Percentiles rank a stretch among this genome's conserved stretches.
These are phyloP conservation scores for Syzygium aromaticum DNA, from an alignment of 345 rosid species.

Conservation along the genomic window DNA sequence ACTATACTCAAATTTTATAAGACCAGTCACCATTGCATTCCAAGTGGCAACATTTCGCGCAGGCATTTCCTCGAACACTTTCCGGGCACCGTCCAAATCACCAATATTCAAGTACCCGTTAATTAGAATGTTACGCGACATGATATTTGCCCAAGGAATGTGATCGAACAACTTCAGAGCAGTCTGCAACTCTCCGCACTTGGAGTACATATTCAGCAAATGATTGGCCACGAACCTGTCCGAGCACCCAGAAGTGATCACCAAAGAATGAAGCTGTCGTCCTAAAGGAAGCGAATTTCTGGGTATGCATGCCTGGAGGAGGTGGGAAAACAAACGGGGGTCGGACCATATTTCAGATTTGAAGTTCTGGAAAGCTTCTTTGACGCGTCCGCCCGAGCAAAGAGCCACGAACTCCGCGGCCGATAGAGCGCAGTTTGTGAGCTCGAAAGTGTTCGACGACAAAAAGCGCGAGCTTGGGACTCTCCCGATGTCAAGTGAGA, in stretches of 20 bases:
- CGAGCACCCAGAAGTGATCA: conserved; percentile 57
- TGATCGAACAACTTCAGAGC: conserved; percentile 33
- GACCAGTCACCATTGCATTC: conserved; percentile 70
- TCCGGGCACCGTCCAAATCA: conserved; percentile 43
- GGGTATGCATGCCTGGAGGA: conserved; percentile 46
- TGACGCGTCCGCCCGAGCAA: conserved; percentile 47
- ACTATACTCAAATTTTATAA: conserved; percentile 47
- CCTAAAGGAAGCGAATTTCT: conserved; percentile 36
- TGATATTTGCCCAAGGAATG: conserved; percentile 47
- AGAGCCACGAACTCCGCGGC: conserved; percentile 23
- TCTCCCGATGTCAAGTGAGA: not conserved
- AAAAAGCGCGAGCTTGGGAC: conserved; percentile 5
- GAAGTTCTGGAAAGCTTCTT: conserved; percentile 46
- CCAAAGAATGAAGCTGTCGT: conserved; percentile 61
- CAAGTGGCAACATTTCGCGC: conserved; percentile 49
- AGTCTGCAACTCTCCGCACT: conserved; percentile 37
- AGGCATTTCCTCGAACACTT: conserved; percentile 61
- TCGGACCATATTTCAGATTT: conserved; percentile 44
- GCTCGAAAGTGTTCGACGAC: conserved; percentile 9
- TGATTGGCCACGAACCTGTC: conserved; percentile 66
- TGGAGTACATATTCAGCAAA: conserved; percentile 63
- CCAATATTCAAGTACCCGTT: conserved; percentile 34
- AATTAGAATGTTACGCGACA: conserved; percentile 74
- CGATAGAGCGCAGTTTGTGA: not conserved
- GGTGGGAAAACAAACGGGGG: conserved; percentile 32